phyloP scores from a whole-genome alignment of 805 yeast species.

The Saturnispora quitensis region DNA sequence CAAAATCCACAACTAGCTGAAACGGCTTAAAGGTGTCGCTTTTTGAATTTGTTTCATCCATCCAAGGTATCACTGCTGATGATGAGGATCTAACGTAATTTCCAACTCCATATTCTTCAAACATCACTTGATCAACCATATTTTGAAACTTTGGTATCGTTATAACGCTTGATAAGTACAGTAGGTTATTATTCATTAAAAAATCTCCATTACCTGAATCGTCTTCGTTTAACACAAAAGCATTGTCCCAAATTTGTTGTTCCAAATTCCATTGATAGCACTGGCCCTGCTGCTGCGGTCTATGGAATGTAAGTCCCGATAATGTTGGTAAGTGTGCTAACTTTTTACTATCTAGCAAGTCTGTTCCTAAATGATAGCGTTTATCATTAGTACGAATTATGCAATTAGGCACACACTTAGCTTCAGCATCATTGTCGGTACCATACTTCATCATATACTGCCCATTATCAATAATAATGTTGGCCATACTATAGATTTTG shows the following conservation, averaged over 20 bases:
- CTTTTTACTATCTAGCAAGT: slow-evolving; percentile 25
- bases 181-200: slow-evolving; percentile 43
- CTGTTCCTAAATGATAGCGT: slow-evolving; percentile 62
- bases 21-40: slow-evolving; percentile 38
- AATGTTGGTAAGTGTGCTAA: slow-evolving; percentile 45
- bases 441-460: slow-evolving; percentile 74
- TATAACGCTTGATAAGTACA: slow-evolving; percentile 74
- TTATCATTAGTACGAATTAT: slow-evolving; percentile 71
- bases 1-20: slow-evolving; percentile 76
- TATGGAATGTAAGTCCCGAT: slow-evolving; percentile 59
- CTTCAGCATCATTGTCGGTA: slow-evolving; percentile 27
- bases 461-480: slow-evolving; percentile 80
- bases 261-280: slow-evolving; percentile 86
- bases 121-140: slow-evolving; percentile 82
- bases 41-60: slow-evolving; percentile 17
- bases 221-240: slow-evolving; percentile 36
- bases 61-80: slow-evolving; percentile 58
- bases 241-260: slow-evolving; percentile 83
- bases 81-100: slow-evolving; percentile 60
- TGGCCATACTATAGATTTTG: slow-evolving; percentile 14
- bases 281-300: slow-evolving; percentile 88
- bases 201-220: slow-evolving; percentile 30
- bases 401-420: slow-evolving; percentile 59
- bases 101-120: slow-evolving; percentile 85
- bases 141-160: slow-evolving; percentile 74